These are phyloP conservation scores for Pseudogymnoascus sp. DNA, from an alignment of 2,329 filamentous ascomycete genomes.

Conservation along the genomic window DNA sequence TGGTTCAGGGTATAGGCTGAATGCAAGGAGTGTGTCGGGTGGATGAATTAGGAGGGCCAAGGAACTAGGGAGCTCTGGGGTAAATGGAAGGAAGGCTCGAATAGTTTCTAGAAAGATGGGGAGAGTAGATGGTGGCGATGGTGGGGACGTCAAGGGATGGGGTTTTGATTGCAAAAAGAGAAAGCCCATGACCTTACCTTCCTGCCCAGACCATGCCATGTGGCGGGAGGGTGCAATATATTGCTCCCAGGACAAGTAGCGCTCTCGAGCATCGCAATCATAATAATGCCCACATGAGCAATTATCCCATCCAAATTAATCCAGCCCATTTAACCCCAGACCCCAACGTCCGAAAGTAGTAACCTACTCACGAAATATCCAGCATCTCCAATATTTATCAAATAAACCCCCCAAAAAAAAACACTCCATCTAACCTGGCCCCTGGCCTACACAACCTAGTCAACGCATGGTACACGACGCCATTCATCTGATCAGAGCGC, in stretches of 20 bases:
- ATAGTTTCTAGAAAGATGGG: background rate
- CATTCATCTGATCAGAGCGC: background rate
- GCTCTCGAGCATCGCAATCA: background rate
- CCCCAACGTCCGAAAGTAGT: background rate
- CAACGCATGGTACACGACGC: background rate
- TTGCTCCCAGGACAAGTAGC: background rate
- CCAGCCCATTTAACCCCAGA: background rate
- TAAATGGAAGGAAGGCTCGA: background rate
- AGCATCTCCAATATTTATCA: background rate
- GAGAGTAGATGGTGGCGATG: background rate
- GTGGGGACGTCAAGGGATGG: background rate
- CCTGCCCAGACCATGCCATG: background rate
- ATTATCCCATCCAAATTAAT: background rate
- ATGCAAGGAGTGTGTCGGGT: background rate
- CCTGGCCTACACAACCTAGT: background rate
- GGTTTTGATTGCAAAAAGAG: background rate
- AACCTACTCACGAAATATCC: background rate
- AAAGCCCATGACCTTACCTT: conserved; percentile 5
- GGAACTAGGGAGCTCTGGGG: background rate
- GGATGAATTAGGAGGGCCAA: background rate
- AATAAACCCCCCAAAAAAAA: background rate
- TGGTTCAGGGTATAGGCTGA: background rate
- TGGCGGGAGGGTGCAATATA: background rate
- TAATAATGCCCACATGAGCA: background rate
- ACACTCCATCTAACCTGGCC: background rate